phyloP scores from a whole-genome alignment of 495 filamentous ascomycete species.

The Aspergillus heteromorphus region DNA sequence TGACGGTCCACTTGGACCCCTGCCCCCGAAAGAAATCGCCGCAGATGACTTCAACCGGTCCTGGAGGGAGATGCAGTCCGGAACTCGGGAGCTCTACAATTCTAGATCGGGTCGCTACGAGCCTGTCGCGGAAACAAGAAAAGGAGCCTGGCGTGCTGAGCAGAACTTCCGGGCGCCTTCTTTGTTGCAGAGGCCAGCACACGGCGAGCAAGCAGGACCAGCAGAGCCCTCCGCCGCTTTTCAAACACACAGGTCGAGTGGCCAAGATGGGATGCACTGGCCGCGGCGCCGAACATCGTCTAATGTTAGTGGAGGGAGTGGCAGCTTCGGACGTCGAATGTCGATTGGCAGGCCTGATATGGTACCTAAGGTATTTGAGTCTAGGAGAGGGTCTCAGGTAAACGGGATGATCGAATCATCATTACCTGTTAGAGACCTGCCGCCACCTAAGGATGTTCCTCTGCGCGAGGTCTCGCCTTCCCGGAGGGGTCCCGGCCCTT shows the following conservation, averaged over 20 bases:
- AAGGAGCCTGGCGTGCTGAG: conserved; percentile 64
- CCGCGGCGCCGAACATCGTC: conserved; percentile 83
- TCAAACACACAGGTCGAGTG: conserved; percentile 68
- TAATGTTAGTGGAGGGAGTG: conserved; percentile 89
- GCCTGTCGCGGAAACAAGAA: conserved; percentile 70
- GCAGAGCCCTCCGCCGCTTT: conserved; percentile 91
- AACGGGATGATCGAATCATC: conserved; percentile 36
- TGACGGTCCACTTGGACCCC: conserved; percentile 27
- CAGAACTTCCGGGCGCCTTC: conserved; percentile 65
- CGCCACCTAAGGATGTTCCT: conserved; percentile 16
- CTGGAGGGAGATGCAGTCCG: conserved; percentile 67
- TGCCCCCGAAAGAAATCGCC: conserved; percentile 74
- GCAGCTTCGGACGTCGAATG: conserved; percentile 55
- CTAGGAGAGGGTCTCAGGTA: conserved; percentile 41
- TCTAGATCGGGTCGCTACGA: conserved; percentile 93
- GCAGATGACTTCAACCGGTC: conserved; percentile 90
- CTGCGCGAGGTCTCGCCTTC: conserved; percentile 20
- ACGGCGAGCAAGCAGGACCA: conserved; percentile 57
- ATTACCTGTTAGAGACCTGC: conserved; percentile 20
- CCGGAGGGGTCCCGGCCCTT: conserved; percentile 28
- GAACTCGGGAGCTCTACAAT: conserved; percentile 76
- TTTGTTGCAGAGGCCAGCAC: conserved; percentile 67
- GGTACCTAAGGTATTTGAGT: conserved; percentile 41
- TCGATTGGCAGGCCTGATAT: conserved; percentile 48
- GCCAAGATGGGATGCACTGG: conserved; percentile 63